Conservation (phyloP, 257 asterid species). For the Solanum dulcamara region DNA sequence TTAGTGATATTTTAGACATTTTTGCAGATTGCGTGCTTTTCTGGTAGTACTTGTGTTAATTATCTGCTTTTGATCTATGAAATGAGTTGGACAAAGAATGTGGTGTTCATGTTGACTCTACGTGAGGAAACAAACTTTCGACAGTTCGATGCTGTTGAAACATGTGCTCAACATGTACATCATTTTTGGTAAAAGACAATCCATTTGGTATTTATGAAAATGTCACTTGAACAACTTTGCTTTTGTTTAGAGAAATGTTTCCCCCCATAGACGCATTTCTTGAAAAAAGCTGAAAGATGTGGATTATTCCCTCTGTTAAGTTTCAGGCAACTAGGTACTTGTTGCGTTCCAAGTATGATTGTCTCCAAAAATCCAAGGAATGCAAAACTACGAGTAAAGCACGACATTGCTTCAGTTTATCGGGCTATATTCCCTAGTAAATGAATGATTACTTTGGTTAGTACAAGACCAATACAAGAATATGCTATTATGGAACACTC, state of each 20-base stretch:
- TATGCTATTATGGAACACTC: constrained; percentile 2
- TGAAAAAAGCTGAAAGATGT: background rate
- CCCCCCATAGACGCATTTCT: background rate
- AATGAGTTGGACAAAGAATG: background rate
- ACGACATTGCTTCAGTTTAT: background rate
- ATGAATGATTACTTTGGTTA: background rate
- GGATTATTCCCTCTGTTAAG: background rate
- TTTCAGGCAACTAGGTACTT: background rate
- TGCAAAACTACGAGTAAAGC: background rate
- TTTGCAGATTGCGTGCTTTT: background rate
- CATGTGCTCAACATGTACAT: background rate
- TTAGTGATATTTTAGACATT: background rate
- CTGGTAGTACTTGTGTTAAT: background rate
- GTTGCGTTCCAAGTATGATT: background rate
- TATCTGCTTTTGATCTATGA: background rate
- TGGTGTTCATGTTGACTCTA: background rate
- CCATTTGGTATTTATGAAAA: background rate
- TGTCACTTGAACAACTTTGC: background rate
- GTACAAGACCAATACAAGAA: background rate
- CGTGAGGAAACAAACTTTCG: background rate
- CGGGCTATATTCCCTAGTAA: background rate
- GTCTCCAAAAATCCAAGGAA: background rate
- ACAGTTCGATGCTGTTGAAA: background rate
- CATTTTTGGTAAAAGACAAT: background rate
- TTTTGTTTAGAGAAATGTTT: background rate